A percentile compares a stretch with the other conserved stretches of the same genome.
These are phyloP conservation scores for Suillus weaverae DNA, from an alignment of 768 basidiomycete species.

Conservation along the genomic window DNA sequence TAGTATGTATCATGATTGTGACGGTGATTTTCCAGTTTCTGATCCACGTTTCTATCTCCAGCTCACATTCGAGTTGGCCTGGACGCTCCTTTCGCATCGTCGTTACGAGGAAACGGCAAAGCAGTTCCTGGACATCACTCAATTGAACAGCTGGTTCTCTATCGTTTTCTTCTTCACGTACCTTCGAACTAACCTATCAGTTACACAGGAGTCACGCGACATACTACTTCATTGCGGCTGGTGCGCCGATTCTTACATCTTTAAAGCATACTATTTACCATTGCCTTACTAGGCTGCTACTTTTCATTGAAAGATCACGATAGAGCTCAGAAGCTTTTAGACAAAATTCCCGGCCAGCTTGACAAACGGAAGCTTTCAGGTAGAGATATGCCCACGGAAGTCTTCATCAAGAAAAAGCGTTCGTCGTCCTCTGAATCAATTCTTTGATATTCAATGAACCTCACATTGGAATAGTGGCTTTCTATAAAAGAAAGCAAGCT, in stretches of 20 bases:
- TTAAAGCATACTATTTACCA: background rate
- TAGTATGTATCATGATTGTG: conserved; percentile 42
- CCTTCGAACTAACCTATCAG: background rate
- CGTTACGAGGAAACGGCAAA: conserved; percentile 69
- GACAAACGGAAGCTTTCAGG: conserved; percentile 62
- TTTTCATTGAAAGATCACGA: conserved; percentile 53
- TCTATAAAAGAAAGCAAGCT: conserved; percentile 70
- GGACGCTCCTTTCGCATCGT: conserved; percentile 66
- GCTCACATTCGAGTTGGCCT: conserved; percentile 78
- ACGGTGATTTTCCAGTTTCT: background rate
- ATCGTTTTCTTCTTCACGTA: background rate
- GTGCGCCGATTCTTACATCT: conserved; percentile 24
- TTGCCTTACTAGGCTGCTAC: conserved; percentile 51
- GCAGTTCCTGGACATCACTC: conserved; percentile 60
- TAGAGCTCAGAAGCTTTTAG: conserved; percentile 61
- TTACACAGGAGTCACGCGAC: conserved; percentile 69
- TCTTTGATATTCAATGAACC: conserved; percentile 1
- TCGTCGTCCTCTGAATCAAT: conserved; percentile 22
- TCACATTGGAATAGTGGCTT: conserved; percentile 50
- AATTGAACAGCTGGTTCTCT: conserved; percentile 66
- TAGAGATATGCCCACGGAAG: conserved; percentile 74
- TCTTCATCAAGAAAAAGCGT: conserved; percentile 78
- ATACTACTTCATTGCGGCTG: conserved; percentile 77
- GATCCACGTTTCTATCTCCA: conserved; percentile 23
- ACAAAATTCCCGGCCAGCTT: conserved; percentile 59